Evolutionary conservation across 2,329 filamentous ascomycete genomes (phyloP).

Genomic region (Colletotrichum sp.): DNA sequence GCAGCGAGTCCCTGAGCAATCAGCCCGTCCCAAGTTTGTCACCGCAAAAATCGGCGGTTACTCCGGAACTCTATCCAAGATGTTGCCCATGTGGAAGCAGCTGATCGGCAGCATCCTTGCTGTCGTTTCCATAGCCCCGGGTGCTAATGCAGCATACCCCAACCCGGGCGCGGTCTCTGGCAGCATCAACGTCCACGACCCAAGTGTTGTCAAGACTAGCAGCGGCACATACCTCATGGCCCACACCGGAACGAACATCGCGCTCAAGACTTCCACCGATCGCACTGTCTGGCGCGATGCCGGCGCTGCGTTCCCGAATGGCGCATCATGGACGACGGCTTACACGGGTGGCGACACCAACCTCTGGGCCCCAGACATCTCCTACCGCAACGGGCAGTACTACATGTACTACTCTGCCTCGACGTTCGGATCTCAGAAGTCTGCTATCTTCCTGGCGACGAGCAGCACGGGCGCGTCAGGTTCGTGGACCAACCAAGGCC

Average conservation of each 20-base stretch:
- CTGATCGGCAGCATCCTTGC: slow-evolving; percentile 27
- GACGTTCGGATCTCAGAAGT: slow-evolving; percentile 29
- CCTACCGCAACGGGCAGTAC: slow-evolving; percentile 35
- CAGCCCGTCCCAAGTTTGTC: not conserved
- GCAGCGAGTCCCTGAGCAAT: not conserved
- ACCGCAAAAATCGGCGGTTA: not conserved
- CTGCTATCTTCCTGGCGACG: slow-evolving; percentile 35
- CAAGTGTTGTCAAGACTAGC: slow-evolving; percentile 32
- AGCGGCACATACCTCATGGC: slow-evolving; percentile 32
- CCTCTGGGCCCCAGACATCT: slow-evolving; percentile 60
- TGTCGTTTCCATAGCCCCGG: slow-evolving; percentile 18
- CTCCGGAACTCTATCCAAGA: not conserved
- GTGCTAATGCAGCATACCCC: slow-evolving; percentile 13
- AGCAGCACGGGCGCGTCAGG: slow-evolving; percentile 32
- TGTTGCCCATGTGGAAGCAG: slow-evolving; percentile 24
- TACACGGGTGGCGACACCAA: slow-evolving; percentile 34
- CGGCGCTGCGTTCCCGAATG: slow-evolving; percentile 33
- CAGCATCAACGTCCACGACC: slow-evolving; percentile 31
- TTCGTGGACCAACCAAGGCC: slow-evolving; percentile 32
- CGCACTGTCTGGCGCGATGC: slow-evolving; percentile 34
- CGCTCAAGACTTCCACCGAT: slow-evolving; percentile 36
- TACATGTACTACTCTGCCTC: slow-evolving; percentile 38
- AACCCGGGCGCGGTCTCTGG: slow-evolving; percentile 30
- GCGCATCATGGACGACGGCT: slow-evolving; percentile 33
- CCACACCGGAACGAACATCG: slow-evolving; percentile 29